Percentiles rank a stretch among this genome's conserved stretches.
phyloP scores from a whole-genome alignment of 805 yeast genomes.

The Starmerella potacharoeniae region DNA sequence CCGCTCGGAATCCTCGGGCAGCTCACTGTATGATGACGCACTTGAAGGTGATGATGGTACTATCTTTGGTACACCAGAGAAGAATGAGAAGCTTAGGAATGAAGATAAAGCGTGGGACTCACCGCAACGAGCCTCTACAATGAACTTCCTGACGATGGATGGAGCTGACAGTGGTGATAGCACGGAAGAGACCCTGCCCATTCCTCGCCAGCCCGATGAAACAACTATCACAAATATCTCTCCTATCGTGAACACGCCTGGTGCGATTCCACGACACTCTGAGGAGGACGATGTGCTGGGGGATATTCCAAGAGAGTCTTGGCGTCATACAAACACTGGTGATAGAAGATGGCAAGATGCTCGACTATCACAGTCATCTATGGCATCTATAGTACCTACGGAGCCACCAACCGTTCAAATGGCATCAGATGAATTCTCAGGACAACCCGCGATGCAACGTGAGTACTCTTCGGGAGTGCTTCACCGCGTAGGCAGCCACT shows the following conservation, averaged over 20 bases:
- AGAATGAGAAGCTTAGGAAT: constrained; percentile 18
- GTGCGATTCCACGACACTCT: constrained; percentile 8
- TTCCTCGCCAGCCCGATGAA: constrained; percentile 5
- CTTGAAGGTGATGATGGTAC: constrained; percentile 20
- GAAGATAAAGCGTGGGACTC: constrained; percentile 25
- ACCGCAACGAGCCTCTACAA: constrained; percentile 30
- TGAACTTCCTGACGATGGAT: constrained; percentile 30
- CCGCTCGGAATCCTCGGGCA: constrained; percentile 12
- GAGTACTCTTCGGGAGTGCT: constrained; percentile 29
- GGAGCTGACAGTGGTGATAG: constrained; percentile 23
- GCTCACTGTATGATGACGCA: constrained; percentile 15
- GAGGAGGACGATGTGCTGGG: constrained; percentile 23
- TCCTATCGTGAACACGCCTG: neutral
- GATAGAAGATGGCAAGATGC: constrained; percentile 38
- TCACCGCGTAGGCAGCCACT: constrained; percentile 26
- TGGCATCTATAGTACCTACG: constrained; percentile 69
- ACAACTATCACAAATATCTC: neutral
- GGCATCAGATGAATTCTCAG: constrained; percentile 36
- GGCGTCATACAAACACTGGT: constrained; percentile 41
- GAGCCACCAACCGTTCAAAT: constrained; percentile 68
- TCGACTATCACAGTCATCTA: constrained; percentile 50
- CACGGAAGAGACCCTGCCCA: constrained; percentile 3
- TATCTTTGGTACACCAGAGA: constrained; percentile 18
- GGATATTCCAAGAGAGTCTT: constrained; percentile 39
- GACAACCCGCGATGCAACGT: constrained; percentile 18